phyloP scores from a whole-genome alignment of 805 yeast genomes.

The Cyberlindnera misumaiensis region DNA sequence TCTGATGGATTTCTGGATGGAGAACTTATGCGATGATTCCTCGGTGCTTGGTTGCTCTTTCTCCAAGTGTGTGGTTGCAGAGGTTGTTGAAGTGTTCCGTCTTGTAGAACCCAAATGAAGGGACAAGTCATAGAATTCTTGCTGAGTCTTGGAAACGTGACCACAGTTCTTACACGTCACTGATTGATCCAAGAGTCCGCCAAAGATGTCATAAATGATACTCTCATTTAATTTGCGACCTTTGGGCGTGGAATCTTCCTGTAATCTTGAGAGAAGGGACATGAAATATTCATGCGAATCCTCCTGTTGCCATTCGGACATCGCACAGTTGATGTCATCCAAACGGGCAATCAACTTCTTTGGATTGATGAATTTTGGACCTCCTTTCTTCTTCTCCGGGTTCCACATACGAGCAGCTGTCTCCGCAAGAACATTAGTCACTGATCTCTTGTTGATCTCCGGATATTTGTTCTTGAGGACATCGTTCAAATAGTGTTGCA shows the following conservation, averaged over 20 bases:
- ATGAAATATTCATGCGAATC: conserved; percentile 96
- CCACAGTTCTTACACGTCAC: conserved; percentile 81
- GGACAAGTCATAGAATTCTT: conserved; percentile 89
- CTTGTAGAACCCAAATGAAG: conserved; percentile 47
- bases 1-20: conserved; percentile 66
- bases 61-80: conserved; percentile 5
- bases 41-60: conserved; percentile 3
- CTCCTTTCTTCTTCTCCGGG: conserved; percentile 29
- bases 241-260: conserved; percentile 87
- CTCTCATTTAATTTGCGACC: conserved; percentile 80
- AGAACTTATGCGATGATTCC: conserved; percentile 35
- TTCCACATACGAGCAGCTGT: conserved; percentile 66
- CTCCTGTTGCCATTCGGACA: conserved; percentile 97
- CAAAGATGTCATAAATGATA: conserved; percentile 87
- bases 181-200: conserved; percentile 79
- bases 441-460: conserved; percentile 47
- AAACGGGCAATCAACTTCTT: conserved; percentile 61
- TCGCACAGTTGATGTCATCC: conserved; percentile 88
- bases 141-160: conserved; percentile 79
- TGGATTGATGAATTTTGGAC: conserved; percentile 58
- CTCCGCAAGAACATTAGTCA: conserved; percentile 60
- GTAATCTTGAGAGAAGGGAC: conserved; percentile 82
- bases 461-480: conserved; percentile 49
- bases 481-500: conserved; percentile 74
- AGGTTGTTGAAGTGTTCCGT: conserved; percentile 14